Conservation (phyloP, 805 yeast species). For the Metschnikowia lunata region DNA sequence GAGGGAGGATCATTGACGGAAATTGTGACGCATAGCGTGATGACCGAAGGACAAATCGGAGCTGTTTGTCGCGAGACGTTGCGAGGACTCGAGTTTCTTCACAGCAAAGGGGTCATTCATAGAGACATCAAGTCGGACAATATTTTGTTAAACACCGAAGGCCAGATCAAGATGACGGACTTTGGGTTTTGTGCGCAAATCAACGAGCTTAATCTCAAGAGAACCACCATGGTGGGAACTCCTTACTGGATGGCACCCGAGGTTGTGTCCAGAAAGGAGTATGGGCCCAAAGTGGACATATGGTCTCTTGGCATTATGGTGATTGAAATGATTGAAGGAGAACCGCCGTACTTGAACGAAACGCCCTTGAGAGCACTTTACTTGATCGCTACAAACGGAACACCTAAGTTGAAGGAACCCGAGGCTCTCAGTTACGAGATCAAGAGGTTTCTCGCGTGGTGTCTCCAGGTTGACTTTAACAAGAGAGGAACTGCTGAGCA, state of each 20-base stretch:
- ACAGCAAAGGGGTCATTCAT: conserved; percentile 89
- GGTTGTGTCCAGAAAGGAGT: conserved; percentile 89
- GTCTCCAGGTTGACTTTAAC: conserved; percentile 79
- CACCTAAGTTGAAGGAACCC: conserved; percentile 89
- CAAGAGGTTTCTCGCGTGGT: conserved; percentile 66
- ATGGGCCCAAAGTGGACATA: conserved; percentile 94
- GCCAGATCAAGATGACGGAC: conserved; percentile 91
- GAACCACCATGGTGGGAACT: conserved; percentile 98
- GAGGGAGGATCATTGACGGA: conserved; percentile 97
- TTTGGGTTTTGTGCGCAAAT: conserved; percentile 94
- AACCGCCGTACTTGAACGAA: conserved; percentile 96
- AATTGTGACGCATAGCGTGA: conserved; percentile 82
- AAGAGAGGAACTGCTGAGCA: conserved; percentile 75
- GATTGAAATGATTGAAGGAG: conserved; percentile 98
- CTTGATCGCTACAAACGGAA: conserved; percentile 93
- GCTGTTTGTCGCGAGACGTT: conserved; percentile 91
- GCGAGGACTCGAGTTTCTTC: conserved; percentile 80
- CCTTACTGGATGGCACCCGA: conserved; percentile 99
- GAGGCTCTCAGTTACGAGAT: conserved; percentile 66
- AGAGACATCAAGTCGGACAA: conserved; percentile 96
- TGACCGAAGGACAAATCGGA: conserved; percentile 93
- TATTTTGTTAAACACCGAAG: conserved; percentile 73
- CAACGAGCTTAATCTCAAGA: conserved; percentile 72
- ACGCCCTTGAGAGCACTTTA: conserved; percentile 92
- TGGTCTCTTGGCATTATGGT: conserved; percentile 99